Evolutionary conservation across 2,329 filamentous ascomycete species (phyloP).

Genomic region (Sporothrix pseudoabietina): DNA sequence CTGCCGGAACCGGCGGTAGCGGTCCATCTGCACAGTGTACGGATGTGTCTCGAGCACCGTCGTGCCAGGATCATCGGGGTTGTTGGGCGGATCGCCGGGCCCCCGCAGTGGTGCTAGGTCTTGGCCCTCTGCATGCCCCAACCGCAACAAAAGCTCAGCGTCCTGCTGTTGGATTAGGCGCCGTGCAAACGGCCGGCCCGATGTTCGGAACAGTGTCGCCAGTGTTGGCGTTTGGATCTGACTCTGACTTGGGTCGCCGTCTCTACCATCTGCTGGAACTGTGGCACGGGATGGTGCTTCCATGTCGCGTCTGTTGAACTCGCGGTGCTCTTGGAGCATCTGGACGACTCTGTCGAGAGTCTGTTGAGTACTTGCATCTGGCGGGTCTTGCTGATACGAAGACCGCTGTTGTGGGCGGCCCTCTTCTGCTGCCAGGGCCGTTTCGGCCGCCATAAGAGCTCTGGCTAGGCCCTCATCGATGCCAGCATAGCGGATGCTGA

Average conservation of each 20-base stretch:
- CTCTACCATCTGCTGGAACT: not conserved
- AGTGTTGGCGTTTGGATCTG: not conserved
- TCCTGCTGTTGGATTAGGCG: not conserved
- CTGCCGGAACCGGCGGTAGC: constrained; percentile 30
- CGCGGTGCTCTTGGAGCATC: constrained; percentile 19
- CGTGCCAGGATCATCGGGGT: not conserved
- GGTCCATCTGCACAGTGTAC: constrained; percentile 31
- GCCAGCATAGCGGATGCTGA: not conserved
- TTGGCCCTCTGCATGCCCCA: not conserved
- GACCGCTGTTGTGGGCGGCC: not conserved
- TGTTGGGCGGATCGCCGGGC: not conserved
- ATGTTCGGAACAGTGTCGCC: constrained; percentile 15
- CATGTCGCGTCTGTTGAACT: not conserved
- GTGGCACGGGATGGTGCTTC: not conserved
- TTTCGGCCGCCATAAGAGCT: not conserved
- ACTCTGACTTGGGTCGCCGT: not conserved
- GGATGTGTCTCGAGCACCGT: constrained; percentile 30
- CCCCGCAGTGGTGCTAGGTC: not conserved
- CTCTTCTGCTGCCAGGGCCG: not conserved
- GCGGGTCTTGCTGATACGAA: not conserved
- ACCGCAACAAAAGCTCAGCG: not conserved
- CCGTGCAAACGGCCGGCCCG: constrained; percentile 22
- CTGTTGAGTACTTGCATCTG: not conserved
- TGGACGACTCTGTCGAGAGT: constrained; percentile 12
- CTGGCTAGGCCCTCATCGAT: not conserved